These are phyloP conservation scores for Pseudovirgaria hyperparasitica DNA, from an alignment of 2,329 filamentous ascomycete genomes.

Conservation along the genomic window DNA sequence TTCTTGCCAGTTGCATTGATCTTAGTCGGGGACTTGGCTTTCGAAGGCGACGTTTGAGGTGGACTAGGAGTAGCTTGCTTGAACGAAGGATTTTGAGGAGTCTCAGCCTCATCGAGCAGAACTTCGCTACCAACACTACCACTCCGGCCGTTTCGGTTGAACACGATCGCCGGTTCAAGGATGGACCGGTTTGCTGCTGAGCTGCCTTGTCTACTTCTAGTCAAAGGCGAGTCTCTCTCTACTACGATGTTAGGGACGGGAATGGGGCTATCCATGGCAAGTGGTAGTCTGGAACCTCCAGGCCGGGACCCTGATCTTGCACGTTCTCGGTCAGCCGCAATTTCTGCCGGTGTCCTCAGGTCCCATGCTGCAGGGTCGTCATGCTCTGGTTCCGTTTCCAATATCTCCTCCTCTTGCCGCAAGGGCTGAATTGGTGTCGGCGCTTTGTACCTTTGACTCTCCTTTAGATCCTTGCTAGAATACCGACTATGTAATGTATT, in stretches of 20 bases:
- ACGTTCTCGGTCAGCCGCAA: conserved; percentile 40
- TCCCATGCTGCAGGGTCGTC: conserved; percentile 48
- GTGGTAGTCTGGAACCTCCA: conserved; percentile 68
- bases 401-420: too few species aligned
- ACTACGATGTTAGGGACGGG: conserved; percentile 61
- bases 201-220: conserved; percentile 46
- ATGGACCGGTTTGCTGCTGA: conserved; percentile 43
- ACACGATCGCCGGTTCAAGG: conserved; percentile 47
- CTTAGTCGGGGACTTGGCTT: conserved; percentile 27
- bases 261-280: conserved; percentile 66
- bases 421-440: too few species aligned
- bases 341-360: conserved; percentile 64
- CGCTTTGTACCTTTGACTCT: too few species aligned
- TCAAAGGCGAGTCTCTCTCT: conserved; percentile 58
- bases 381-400: conserved; percentile 26
- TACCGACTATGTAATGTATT: too few species aligned
- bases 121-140: conserved; percentile 46
- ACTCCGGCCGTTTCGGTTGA: conserved; percentile 55
- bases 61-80: conserved; percentile 15
- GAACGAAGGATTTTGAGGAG: conserved; percentile 13
- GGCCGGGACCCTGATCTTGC: conserved; percentile 39
- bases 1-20: conserved; percentile 18
- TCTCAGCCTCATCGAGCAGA: conserved; percentile 36
- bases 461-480: too few species aligned
- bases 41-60: conserved; percentile 21